Evolutionary conservation across 2,329 filamentous ascomycete species (phyloP), one percentile per base, ranked within the genome.

Genomic region (Cladophialophora yegresii): DNA sequence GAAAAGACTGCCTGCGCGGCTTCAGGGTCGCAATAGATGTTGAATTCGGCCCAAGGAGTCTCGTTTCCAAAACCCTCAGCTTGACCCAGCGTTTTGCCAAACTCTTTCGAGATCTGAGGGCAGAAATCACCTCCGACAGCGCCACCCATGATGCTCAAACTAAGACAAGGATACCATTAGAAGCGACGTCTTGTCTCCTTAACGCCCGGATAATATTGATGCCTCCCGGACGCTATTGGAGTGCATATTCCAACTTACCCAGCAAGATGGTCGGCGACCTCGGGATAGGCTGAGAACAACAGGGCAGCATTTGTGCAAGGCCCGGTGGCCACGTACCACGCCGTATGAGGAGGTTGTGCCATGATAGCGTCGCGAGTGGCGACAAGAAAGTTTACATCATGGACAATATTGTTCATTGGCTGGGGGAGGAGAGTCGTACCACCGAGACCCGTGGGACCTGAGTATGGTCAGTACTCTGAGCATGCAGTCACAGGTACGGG

Each of bases 131-230:
- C 84, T 1, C 93, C 93, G 59, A 98, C 81, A 0, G 91, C 90
- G 23, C 93, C 93, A 67, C 93, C 93, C 93, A 98, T 98, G 70
- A 96, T 87, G 70, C 87, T 92, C 33, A 98, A 75, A n/a, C 61
- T 62, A 26, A 32, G 23, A 26, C 22, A 55, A 54, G 4, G 3
- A 36, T 26, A 16, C 23, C 9, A 20, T 61, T 49, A 61, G 51
- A 28, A 10, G 30, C 58, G 20, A 16, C 12, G 10, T 13, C 55
- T 12, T 55, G n/a, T 43, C 32, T 10, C 33, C 43, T 36, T n/a
- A 26, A 43, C 5, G 22, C 23, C 32, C 20, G 13, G 26, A 4
- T 22, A 33, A 13, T 4, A 40, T 40, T 40, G 13, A 1, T 5
- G 36, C 36, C 36, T 16, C 16, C 12, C 4, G 36, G 36, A 40